Percentiles rank a stretch among this genome's conserved stretches.
phyloP scores from a whole-genome alignment of 768 basidiomycete genomes.

The Leccinum barrowsii region DNA sequence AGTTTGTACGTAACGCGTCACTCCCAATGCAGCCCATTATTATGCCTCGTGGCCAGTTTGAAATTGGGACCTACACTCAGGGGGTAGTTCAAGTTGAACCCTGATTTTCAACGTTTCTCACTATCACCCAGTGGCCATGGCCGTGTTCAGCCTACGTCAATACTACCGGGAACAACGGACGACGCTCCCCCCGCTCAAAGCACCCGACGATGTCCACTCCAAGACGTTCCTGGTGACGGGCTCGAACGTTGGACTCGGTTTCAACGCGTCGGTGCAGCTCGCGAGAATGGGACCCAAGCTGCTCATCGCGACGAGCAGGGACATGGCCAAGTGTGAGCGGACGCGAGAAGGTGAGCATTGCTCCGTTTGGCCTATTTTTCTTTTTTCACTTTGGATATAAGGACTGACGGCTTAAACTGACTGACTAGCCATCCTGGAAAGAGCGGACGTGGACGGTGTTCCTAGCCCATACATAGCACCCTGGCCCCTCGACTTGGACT shows the following conservation, averaged over 20 bases:
- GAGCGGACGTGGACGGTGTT: slow-evolving; percentile 1
- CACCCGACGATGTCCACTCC: slow-evolving; percentile 34
- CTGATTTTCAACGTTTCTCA: no score
- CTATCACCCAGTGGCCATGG: background rate
- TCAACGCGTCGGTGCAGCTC: slow-evolving; percentile 29
- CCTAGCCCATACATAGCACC: slow-evolving; percentile 11
- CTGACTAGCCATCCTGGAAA: slow-evolving; percentile 6
- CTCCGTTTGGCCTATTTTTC: background rate
- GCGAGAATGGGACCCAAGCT: slow-evolving; percentile 29
- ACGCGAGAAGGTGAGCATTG: slow-evolving; percentile 8
- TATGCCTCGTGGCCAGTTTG: no score
- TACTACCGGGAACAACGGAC: slow-evolving; percentile 21
- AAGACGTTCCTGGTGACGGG: slow-evolving; percentile 47
- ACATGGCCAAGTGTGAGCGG: slow-evolving; percentile 20
- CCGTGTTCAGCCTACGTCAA: background rate
- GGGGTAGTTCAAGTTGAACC: no score
- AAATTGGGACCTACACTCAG: no score
- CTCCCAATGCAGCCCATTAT: no score
- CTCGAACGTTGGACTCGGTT: slow-evolving; percentile 40
- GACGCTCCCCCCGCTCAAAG: slow-evolving; percentile 6
- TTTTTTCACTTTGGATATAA: background rate
- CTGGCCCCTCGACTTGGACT: slow-evolving; percentile 33
- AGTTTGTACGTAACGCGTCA: no score
- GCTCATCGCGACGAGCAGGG: slow-evolving; percentile 34
- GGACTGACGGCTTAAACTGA: background rate